phyloP scores from a whole-genome alignment of 2,329 filamentous ascomycete species.

The Penicillium sp. region DNA sequence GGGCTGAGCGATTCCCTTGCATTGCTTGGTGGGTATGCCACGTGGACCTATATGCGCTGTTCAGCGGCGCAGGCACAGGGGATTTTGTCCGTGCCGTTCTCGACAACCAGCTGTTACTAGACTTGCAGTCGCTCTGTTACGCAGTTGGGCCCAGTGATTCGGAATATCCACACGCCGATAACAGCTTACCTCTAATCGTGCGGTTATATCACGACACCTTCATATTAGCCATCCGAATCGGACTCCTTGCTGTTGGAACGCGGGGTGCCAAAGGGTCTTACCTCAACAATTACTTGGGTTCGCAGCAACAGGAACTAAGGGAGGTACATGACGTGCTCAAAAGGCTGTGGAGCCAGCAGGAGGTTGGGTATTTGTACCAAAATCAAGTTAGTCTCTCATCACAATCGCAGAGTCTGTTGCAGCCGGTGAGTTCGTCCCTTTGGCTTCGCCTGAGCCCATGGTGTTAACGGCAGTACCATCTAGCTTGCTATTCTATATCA shows the following conservation, averaged over 20 bases:
- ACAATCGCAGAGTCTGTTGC: no score
- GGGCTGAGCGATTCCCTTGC: constrained; percentile 43
- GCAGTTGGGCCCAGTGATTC: constrained; percentile 32
- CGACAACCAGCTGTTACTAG: constrained; percentile 43
- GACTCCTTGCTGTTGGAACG: no score
- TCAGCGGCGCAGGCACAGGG: constrained; percentile 46
- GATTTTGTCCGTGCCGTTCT: constrained; percentile 44
- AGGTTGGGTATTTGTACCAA: constrained; percentile 29
- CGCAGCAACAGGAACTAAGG: constrained; percentile 27
- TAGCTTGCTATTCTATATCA: constrained; percentile 41
- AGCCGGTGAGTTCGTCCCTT: constrained; percentile 35
- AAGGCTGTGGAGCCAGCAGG: constrained; percentile 33
- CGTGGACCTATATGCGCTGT: constrained; percentile 48
- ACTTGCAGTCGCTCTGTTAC: no score
- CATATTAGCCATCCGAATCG: constrained; percentile 39
- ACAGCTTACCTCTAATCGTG: constrained; percentile 36
- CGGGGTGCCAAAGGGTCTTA: constrained; percentile 29
- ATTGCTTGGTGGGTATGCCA: constrained; percentile 48
- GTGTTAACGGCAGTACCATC: no score
- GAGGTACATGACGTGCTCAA: constrained; percentile 32
- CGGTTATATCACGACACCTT: constrained; percentile 41
- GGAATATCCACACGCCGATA: no score
- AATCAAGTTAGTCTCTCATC: constrained; percentile 32
- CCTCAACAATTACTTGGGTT: no score
- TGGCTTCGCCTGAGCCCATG: no score